Percentiles rank a stretch among this genome's conserved stretches.
Evolutionary conservation across 345 rosid species (phyloP).

Genomic region (Hevea brasiliensis): DNA sequence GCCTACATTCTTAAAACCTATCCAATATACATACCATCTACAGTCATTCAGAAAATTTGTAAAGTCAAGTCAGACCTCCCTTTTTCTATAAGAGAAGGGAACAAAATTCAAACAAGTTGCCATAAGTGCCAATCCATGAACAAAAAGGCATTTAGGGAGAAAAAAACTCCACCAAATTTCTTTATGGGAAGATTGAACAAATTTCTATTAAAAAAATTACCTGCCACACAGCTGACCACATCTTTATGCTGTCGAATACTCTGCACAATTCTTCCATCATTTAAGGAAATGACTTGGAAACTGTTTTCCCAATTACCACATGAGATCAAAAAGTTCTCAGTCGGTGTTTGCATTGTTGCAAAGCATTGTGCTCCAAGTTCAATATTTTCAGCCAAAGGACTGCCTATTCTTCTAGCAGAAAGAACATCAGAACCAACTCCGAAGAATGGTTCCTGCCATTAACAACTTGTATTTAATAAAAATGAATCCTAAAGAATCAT

Average conservation of each 20-base stretch:
- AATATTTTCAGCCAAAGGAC: constrained; percentile 74
- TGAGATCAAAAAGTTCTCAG: constrained; percentile 77
- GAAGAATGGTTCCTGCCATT: constrained; percentile 85
- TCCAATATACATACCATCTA: neutral
- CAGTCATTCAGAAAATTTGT: neutral
- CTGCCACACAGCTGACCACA: constrained; percentile 98
- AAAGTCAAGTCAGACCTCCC: neutral
- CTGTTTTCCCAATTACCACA: constrained; percentile 99
- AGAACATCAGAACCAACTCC: constrained; percentile 94
- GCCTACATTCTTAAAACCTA: neutral
- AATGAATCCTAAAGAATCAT: neutral
- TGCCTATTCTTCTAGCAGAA: constrained; percentile 81
- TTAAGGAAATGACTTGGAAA: constrained; percentile 80
- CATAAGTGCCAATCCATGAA: neutral
- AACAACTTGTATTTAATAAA: constrained; percentile 12
- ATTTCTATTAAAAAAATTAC: constrained; percentile 37
- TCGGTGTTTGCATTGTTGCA: constrained; percentile 66
- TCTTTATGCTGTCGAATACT: constrained; percentile 93
- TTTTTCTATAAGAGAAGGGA: neutral
- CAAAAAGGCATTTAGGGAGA: neutral
- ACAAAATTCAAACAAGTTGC: neutral
- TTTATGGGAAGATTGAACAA: neutral
- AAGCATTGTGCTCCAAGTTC: constrained; percentile 86
- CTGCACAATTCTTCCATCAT: constrained; percentile 92
- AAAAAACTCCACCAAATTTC: neutral